phyloP scores from a whole-genome alignment of 2,329 filamentous ascomycete genomes.

The Calonectria henricotiae region DNA sequence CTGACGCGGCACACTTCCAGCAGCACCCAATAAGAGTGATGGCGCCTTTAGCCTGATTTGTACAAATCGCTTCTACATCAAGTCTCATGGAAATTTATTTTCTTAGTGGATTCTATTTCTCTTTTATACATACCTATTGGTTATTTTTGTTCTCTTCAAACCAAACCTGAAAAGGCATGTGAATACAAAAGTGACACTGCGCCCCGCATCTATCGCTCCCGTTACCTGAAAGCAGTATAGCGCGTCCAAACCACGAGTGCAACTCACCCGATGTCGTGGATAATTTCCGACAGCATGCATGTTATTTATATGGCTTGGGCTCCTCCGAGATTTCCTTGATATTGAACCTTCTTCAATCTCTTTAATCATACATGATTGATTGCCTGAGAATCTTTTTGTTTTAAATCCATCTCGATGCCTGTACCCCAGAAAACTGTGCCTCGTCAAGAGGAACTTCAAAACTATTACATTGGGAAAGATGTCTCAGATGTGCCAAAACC shows the following conservation, averaged over 20 bases:
- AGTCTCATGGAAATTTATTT: too few relatives aligned
- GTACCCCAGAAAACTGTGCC: constrained; percentile 46
- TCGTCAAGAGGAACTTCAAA: constrained; percentile 35
- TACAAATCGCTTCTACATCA: too few relatives aligned
- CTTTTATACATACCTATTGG: not conserved
- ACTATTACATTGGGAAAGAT: constrained; percentile 52
- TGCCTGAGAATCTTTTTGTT: too few relatives aligned
- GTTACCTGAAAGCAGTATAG: not conserved
- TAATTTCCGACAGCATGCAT: not conserved
- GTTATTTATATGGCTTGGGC: not conserved
- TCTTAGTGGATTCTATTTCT: too few relatives aligned
- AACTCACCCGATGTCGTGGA: not conserved
- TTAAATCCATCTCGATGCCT: constrained; percentile 36
- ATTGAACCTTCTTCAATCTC: not conserved
- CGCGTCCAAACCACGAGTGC: not conserved
- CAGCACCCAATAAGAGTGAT: too few relatives aligned
- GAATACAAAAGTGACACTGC: not conserved
- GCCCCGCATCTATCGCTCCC: not conserved
- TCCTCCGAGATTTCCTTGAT: not conserved
- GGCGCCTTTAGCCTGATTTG: too few relatives aligned
- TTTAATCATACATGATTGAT: too few relatives aligned
- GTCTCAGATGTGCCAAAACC: constrained; percentile 66
- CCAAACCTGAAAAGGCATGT: not conserved
- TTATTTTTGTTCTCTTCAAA: not conserved
- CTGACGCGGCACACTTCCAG: too few relatives aligned